These are phyloP conservation scores for Cystobasidium ongulense DNA, from an alignment of 768 basidiomycete species.

Conservation along the genomic window DNA sequence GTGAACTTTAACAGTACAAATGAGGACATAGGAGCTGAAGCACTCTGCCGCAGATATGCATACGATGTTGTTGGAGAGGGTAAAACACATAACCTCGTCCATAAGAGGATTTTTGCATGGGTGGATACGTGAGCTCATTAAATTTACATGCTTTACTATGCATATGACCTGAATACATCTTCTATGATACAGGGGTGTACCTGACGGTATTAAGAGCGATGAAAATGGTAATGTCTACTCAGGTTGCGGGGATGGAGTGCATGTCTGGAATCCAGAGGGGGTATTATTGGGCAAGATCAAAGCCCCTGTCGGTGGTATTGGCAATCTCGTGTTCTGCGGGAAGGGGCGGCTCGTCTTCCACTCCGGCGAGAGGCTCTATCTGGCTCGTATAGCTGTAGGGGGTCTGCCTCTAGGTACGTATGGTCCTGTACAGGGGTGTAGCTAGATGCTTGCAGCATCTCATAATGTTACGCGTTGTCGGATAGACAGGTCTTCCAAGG, in stretches of 20 bases:
- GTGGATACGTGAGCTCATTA: constrained; percentile 45
- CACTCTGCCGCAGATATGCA: constrained; percentile 53
- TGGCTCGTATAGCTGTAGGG: background rate
- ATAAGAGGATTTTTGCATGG: constrained; percentile 63
- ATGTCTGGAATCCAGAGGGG: constrained; percentile 35
- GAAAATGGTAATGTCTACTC: constrained; percentile 59
- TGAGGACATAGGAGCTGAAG: background rate
- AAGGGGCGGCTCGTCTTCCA: background rate
- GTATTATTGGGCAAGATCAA: constrained; percentile 37
- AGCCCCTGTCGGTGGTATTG: background rate
- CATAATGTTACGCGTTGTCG: background rate
- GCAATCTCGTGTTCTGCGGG: background rate
- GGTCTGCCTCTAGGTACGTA: background rate
- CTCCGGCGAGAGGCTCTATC: background rate
- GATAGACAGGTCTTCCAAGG: too few relatives aligned
- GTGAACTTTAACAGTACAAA: background rate
- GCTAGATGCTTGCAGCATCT: background rate
- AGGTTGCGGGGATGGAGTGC: constrained; percentile 56
- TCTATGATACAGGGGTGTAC: constrained; percentile 49
- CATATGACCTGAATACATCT: background rate
- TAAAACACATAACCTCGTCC: constrained; percentile 49
- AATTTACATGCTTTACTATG: background rate
- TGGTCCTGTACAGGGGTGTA: background rate
- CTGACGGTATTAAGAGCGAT: constrained; percentile 64
- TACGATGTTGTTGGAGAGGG: constrained; percentile 54